phyloP scores from a whole-genome alignment of 305 asterid genomes.

The Andrographis paniculata region DNA sequence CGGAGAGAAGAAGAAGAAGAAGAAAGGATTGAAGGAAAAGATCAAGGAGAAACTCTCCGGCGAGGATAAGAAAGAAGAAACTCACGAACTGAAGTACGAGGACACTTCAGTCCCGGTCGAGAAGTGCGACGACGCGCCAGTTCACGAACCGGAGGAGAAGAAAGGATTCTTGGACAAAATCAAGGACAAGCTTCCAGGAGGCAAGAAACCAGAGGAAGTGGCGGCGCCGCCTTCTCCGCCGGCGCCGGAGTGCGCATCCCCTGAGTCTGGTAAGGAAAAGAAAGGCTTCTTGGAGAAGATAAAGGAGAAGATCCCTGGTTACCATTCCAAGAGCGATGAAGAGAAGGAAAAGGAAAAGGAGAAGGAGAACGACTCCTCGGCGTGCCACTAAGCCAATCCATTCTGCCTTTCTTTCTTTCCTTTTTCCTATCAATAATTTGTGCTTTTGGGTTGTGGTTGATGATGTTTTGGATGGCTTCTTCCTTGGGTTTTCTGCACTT shows the following conservation, averaged over 20 bases:
- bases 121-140: constrained; percentile 25
- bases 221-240: constrained; percentile 21
- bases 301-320: constrained; percentile 87
- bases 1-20: constrained; percentile 32
- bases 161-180: constrained; percentile 47
- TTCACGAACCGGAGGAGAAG: constrained; percentile 30
- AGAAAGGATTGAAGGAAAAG: constrained; percentile 45
- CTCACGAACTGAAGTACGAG: background rate
- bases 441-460: constrained; percentile 22
- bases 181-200: constrained; percentile 48
- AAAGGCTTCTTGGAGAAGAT: constrained; percentile 83
- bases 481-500: constrained; percentile 11
- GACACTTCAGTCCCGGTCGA: constrained; percentile 17
- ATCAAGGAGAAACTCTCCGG: constrained; percentile 20
- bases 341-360: constrained; percentile 54
- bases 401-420: no score
- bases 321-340: constrained; percentile 61
- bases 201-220: constrained; percentile 33
- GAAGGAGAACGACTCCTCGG: background rate
- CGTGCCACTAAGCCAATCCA: no score
- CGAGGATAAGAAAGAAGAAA: constrained; percentile 24
- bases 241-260: constrained; percentile 16
- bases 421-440: constrained; percentile 5
- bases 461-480: constrained; percentile 16
- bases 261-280: constrained; percentile 51